A percentile compares a stretch with the other conserved stretches of the same genome.
These are phyloP conservation scores for Elsinoe necatrix DNA, from an alignment of 2,329 filamentous ascomycete genomes.

Conservation along the genomic window DNA sequence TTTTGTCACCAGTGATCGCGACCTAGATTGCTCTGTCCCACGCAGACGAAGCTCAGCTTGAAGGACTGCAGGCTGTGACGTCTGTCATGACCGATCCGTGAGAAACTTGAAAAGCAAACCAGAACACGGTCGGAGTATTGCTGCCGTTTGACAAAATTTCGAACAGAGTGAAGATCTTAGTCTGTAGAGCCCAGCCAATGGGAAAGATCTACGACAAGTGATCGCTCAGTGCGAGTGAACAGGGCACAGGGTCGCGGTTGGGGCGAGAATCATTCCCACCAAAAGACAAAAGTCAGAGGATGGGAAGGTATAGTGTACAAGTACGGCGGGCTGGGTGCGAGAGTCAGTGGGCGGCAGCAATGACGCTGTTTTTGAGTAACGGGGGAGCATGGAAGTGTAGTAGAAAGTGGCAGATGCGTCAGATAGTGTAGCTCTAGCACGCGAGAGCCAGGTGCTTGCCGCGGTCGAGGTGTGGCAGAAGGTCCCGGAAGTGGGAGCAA, in stretches of 20 bases:
- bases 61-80: neutral
- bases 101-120: neutral
- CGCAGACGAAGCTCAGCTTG: neutral
- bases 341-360: neutral
- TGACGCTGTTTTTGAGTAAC: neutral
- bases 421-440: neutral
- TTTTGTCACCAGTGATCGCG: neutral
- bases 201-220: neutral
- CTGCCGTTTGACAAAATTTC: neutral
- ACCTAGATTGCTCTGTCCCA: neutral
- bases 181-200: neutral
- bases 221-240: neutral
- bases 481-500: conserved; percentile 1
- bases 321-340: neutral
- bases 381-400: conserved; percentile 11
- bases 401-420: conserved; percentile 3
- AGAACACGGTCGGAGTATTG: neutral
- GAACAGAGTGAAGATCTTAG: neutral
- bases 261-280: conserved; percentile 13
- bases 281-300: conserved; percentile 11
- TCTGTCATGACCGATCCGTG: neutral
- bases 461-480: conserved; percentile 1
- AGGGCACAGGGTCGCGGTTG: conserved; percentile 13
- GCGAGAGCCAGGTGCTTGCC: conserved; percentile 9
- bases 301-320: conserved; percentile 12